These are phyloP conservation scores for Quercus berberidifolia DNA, from an alignment of 306 rosid genomes.

Conservation along the genomic window DNA sequence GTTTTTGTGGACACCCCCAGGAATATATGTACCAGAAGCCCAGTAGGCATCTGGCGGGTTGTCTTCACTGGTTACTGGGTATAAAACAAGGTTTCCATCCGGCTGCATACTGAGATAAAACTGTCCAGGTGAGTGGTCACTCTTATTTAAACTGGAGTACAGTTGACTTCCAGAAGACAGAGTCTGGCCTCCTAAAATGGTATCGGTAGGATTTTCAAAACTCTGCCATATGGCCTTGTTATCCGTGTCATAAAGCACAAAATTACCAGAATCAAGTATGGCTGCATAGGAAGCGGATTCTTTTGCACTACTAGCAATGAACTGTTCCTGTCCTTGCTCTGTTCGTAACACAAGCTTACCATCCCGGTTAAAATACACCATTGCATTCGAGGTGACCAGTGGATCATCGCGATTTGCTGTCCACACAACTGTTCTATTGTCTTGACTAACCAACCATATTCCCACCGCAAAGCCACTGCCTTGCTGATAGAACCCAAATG, in stretches of 20 bases:
- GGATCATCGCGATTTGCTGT: too few species aligned
- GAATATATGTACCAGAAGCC: too few species aligned
- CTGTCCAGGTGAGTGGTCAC: neutral
- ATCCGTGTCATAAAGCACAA: neutral
- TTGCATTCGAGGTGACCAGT: too few species aligned
- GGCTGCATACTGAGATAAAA: neutral
- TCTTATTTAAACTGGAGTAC: neutral
- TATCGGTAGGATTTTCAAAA: neutral
- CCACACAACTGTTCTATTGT: too few species aligned
- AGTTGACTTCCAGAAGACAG: neutral
- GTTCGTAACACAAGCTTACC: too few species aligned
- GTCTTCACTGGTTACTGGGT: neutral
- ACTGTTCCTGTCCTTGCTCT: too few species aligned
- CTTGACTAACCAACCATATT: too few species aligned
- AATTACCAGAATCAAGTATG: neutral
- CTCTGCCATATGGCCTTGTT: neutral
- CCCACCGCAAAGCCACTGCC: too few species aligned
- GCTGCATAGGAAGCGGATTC: neutral
- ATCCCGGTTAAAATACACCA: rapidly evolving
- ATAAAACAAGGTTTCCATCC: neutral
- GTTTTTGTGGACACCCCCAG: too few species aligned
- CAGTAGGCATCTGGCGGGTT: rapidly evolving
- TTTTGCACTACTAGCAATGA: neutral
- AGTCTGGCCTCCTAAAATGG: neutral
- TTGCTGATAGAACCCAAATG: too few species aligned